These are phyloP conservation scores for Ceratobasidium sp. DNA, from an alignment of 1,284 basidiomycete species.

Conservation along the genomic window DNA sequence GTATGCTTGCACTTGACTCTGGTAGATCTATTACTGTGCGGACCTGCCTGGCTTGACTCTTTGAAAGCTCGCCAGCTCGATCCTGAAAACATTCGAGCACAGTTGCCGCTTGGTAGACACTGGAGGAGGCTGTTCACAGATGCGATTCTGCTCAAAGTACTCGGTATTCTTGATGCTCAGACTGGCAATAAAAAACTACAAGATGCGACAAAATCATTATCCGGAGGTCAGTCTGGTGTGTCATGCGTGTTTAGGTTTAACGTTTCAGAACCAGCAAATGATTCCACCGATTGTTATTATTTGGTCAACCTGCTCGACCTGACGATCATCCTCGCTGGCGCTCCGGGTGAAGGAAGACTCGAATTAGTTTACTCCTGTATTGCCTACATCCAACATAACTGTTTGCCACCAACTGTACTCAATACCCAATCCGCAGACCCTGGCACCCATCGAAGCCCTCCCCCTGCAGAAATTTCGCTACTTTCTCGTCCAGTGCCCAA, in stretches of 20 bases:
- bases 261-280: not conserved
- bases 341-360: conserved; percentile 70
- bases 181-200: not conserved
- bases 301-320: conserved; percentile 76
- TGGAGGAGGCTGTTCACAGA: conserved; percentile 36
- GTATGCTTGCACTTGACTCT: not conserved
- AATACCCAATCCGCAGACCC: not conserved
- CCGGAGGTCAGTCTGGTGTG: not conserved
- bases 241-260: not conserved
- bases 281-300: conserved; percentile 49
- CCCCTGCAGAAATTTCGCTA: not conserved
- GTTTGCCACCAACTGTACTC: conserved; percentile 46
- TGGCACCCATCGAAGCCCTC: not conserved
- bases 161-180: not conserved
- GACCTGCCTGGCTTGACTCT: not conserved
- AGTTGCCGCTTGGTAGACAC: conserved; percentile 16
- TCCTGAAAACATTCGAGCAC: conserved; percentile 14
- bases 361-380: conserved; percentile 75
- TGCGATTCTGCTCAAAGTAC: conserved; percentile 2
- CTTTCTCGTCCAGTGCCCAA: conserved; percentile 55
- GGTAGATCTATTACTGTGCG: conserved; percentile 22
- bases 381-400: conserved; percentile 58
- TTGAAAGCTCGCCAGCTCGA: not conserved
- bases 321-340: conserved; percentile 87
- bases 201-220: not conserved